Conservation (phyloP, 768 basidiomycete species). For the Boletellus emodensis region DNA sequence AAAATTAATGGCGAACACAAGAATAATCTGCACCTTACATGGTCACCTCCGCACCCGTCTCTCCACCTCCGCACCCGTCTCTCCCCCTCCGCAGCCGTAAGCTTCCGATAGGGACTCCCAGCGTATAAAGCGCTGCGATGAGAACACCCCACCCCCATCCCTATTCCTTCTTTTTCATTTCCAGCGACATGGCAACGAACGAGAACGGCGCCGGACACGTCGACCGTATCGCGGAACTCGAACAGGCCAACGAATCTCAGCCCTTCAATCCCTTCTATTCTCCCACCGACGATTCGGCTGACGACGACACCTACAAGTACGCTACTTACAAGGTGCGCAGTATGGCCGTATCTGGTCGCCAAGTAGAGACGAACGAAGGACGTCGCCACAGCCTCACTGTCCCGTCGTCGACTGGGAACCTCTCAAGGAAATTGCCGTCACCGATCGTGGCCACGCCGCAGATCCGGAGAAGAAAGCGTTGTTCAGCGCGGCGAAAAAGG, state of each 20-base stretch:
- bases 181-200: conserved; percentile 42
- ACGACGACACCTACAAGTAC: conserved; percentile 49
- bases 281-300: conserved; percentile 49
- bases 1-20: conserved; percentile 13
- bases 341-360: not conserved
- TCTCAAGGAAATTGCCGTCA: conserved; percentile 51
- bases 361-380: not conserved
- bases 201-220: conserved; percentile 31
- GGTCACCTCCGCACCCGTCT: not conserved
- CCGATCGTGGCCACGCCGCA: conserved; percentile 63
- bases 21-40: conserved; percentile 14
- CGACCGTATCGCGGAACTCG: conserved; percentile 20
- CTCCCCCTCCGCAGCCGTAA: conserved; percentile 9
- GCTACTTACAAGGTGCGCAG: conserved; percentile 54
- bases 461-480: conserved; percentile 67
- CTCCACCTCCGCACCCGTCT: conserved; percentile 25
- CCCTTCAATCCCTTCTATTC: conserved; percentile 67
- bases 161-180: not conserved
- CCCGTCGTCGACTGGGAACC: conserved; percentile 65
- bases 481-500: conserved; percentile 59
- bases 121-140: conserved; percentile 15
- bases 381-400: conserved; percentile 50
- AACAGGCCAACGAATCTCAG: conserved; percentile 14
- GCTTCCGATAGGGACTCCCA: not conserved
- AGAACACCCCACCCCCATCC: not conserved